These are phyloP conservation scores for Pichia heedii DNA, from an alignment of 805 yeast genomes.

Conservation along the genomic window DNA sequence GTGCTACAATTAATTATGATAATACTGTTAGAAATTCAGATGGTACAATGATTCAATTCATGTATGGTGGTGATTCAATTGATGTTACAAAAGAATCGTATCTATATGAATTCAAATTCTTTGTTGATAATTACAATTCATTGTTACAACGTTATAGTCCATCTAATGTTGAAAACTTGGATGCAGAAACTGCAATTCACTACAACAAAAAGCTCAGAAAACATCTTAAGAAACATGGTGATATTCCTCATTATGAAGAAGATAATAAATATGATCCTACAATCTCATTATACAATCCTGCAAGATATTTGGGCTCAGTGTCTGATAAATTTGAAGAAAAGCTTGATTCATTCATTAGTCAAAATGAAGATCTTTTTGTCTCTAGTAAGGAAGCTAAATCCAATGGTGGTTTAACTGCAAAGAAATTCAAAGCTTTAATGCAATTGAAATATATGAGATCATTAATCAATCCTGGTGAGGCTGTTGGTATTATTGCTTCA, in stretches of 20 bases:
- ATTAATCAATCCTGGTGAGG: slow-evolving; percentile 90
- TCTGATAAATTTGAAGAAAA: slow-evolving; percentile 81
- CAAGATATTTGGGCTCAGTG: slow-evolving; percentile 85
- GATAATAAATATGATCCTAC: slow-evolving; percentile 75
- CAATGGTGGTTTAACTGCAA: slow-evolving; percentile 48
- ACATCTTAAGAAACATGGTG: slow-evolving; percentile 52
- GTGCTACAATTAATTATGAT: slow-evolving; percentile 90
- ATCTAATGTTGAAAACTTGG: slow-evolving; percentile 63
- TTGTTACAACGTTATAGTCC: slow-evolving; percentile 82
- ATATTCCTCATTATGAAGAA: slow-evolving; percentile 56
- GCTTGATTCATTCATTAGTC: slow-evolving; percentile 59
- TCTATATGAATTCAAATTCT: slow-evolving; percentile 88
- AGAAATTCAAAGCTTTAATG: slow-evolving; percentile 93
- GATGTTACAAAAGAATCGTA: slow-evolving; percentile 94
- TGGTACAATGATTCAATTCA: slow-evolving; percentile 86
- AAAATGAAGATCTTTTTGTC: slow-evolving; percentile 48
- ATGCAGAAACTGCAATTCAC: slow-evolving; percentile 71
- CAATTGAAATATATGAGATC: slow-evolving; percentile 98
- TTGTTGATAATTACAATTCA: slow-evolving; percentile 83
- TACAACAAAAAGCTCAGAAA: slow-evolving; percentile 81
- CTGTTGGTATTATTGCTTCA: slow-evolving; percentile 97
- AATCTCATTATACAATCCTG: slow-evolving; percentile 75
- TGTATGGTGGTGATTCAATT: slow-evolving; percentile 95
- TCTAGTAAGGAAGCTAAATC: slow-evolving; percentile 38
- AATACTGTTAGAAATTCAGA: slow-evolving; percentile 93